A percentile compares a stretch with the other conserved stretches of the same genome.
Conservation (phyloP, 805 yeast species). For the Blastobotrys muscicola region DNA sequence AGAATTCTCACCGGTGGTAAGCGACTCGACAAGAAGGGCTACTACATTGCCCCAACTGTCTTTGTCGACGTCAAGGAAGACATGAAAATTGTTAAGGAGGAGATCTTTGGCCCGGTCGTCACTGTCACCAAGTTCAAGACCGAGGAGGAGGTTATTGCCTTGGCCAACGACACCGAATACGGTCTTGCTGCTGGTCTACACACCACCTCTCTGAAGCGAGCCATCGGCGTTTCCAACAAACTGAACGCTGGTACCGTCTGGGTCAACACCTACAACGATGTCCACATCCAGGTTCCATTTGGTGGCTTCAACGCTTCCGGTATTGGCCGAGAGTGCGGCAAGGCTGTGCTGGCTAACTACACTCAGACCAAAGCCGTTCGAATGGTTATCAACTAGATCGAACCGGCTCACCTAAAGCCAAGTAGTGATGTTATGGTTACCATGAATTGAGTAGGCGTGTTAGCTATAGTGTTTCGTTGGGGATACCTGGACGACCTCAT, state of each 20-base stretch:
- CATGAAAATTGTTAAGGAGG: constrained; percentile 66
- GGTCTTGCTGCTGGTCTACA: constrained; percentile 81
- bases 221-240: constrained; percentile 51
- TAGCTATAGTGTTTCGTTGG: no score
- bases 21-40: constrained; percentile 40
- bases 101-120: constrained; percentile 88
- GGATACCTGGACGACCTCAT: no score
- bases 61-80: constrained; percentile 60
- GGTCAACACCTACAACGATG: constrained; percentile 63
- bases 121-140: constrained; percentile 52
- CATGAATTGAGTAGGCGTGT: no score
- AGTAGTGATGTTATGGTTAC: no score
- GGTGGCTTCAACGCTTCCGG: constrained; percentile 80
- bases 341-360: constrained; percentile 57
- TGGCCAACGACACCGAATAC: constrained; percentile 65
- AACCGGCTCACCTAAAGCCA: no score
- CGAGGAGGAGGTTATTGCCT: constrained; percentile 55
- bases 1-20: constrained; percentile 73
- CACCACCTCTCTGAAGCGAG: constrained; percentile 54
- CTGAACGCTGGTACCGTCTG: constrained; percentile 62
- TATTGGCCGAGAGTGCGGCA: constrained; percentile 72
- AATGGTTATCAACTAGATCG: no score
- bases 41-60: constrained; percentile 64
- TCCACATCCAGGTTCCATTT: constrained; percentile 60
- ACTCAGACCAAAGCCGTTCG: constrained; percentile 66